Base-by-base conservation (phyloP, 192 early-diverging fungal species). In the Podila verticillata region DNA sequence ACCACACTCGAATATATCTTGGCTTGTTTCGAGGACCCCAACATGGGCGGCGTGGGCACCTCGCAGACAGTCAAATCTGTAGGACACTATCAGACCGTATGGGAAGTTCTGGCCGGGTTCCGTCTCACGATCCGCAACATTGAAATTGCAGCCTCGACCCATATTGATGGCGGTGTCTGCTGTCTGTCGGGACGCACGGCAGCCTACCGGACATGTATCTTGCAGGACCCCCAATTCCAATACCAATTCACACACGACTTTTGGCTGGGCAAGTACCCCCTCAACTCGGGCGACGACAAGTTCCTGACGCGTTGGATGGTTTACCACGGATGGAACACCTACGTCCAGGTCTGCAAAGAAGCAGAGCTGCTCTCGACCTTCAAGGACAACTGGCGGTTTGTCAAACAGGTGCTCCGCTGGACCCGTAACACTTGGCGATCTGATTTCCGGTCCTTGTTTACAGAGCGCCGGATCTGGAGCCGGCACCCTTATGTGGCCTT, bases 301-400 rank as follows among this genome's bases (percentile, higher is more conserved):
- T 93, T 92, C 64, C 73, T 93, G 72, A 93, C 92, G 3, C 87
- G 92, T 0, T 93, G 92, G 92, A 86, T 92, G 84, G 87, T 90
- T 13, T 91, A 85, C 5, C 89, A 92, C 66, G 83, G 84, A 17
- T 93, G 92, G 92, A 86, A 85, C 57, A 92, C 92, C 10, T 89
- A 88, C 78, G 88, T 91, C 6, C 92, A 93, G 60, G 75, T 88
- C 54, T 91, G 91, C 56, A 82, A 82, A 29, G 87, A 93, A 70
- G 92, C 89, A 62, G 92, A 93, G 49, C 75, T 93, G 7, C 70
- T 66, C 15, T 93, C 92, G 2, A 93, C 92, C 0, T 93, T 93
- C 82, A 93, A 93, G 78, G 87, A 92, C 81, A 91, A 93, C 61
- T 93, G 91, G 91, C 74, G 88, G 17, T 93, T 93, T 66, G 66